Percentiles rank a stretch among this genome's conserved stretches.
phyloP scores from a whole-genome alignment of 1,139 yeast species.

The Zygosaccharomyces sapae region DNA sequence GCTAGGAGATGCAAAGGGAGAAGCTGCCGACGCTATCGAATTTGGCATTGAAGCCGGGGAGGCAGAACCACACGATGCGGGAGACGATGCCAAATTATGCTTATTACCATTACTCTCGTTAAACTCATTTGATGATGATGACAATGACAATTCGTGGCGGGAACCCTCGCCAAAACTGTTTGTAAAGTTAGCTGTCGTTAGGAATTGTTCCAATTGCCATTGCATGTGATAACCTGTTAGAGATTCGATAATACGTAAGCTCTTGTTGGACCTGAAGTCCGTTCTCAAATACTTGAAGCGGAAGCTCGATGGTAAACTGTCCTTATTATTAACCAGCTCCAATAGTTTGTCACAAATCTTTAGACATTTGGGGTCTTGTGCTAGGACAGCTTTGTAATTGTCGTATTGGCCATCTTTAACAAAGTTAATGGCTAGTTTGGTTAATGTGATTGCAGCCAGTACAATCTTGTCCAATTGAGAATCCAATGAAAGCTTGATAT shows the following conservation, averaged over 20 bases:
- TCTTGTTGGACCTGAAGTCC: conserved; percentile 5
- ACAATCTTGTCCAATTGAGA: conserved; percentile 56
- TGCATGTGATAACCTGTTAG: conserved; percentile 21
- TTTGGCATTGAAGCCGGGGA: conserved; percentile 10
- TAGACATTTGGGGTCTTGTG: conserved; percentile 15
- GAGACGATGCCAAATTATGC: conserved; percentile 8
- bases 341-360: conserved; percentile 19
- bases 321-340: too few relatives aligned
- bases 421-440: conserved; percentile 23
- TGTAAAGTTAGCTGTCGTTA: not conserved
- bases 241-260: conserved; percentile 15
- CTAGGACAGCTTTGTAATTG: conserved; percentile 18
- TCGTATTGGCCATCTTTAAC: conserved; percentile 20
- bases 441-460: conserved; percentile 45
- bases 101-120: not conserved
- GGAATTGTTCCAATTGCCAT: conserved; percentile 22
- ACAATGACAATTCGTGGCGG: not conserved
- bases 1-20: conserved; percentile 19
- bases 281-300: conserved; percentile 26
- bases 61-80: conserved; percentile 16
- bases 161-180: not conserved
- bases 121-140: not conserved
- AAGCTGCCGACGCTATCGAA: conserved; percentile 12
- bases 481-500: conserved; percentile 54
- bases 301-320: conserved; percentile 31